A percentile compares a stretch with the other conserved stretches of the same genome.
Conservation (phyloP, 768 basidiomycete species). For the Bullera alba region DNA sequence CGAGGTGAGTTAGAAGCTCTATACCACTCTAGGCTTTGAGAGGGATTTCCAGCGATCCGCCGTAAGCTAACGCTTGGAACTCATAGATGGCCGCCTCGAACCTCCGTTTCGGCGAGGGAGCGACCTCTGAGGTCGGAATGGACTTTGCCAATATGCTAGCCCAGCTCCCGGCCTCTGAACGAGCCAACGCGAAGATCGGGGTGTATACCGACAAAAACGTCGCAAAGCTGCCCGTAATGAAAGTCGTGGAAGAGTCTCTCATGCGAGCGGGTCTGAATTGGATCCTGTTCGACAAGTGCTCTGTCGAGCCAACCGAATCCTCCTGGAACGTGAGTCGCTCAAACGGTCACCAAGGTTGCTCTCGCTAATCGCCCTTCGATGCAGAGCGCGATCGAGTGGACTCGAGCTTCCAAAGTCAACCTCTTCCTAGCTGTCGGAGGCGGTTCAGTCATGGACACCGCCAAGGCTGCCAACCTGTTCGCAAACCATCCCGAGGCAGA, state of each 20-base stretch:
- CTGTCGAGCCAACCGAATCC: conserved; percentile 83
- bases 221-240: conserved; percentile 71
- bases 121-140: conserved; percentile 40
- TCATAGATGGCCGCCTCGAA: conserved; percentile 42
- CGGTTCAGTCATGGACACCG: conserved; percentile 73
- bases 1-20: conserved; percentile 27
- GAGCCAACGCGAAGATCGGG: conserved; percentile 58
- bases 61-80: not conserved
- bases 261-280: conserved; percentile 55
- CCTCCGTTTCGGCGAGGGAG: conserved; percentile 40
- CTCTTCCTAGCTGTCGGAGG: conserved; percentile 61
- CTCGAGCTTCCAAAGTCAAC: conserved; percentile 76
- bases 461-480: conserved; percentile 83
- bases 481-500: conserved; percentile 86
- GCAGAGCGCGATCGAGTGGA: conserved; percentile 81
- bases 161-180: conserved; percentile 27
- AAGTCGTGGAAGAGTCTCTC: conserved; percentile 57
- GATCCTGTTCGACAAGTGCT: conserved; percentile 39
- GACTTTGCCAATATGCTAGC: conserved; percentile 38
- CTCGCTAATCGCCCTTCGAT: not conserved
- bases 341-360: not conserved
- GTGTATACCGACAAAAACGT: conserved; percentile 89
- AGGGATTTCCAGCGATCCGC: not conserved
- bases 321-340: conserved; percentile 35
- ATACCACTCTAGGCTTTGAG: not conserved